These are phyloP conservation scores for Phytophthora cajani DNA, from an alignment of 352 stramenopile species.

Conservation along the genomic window DNA sequence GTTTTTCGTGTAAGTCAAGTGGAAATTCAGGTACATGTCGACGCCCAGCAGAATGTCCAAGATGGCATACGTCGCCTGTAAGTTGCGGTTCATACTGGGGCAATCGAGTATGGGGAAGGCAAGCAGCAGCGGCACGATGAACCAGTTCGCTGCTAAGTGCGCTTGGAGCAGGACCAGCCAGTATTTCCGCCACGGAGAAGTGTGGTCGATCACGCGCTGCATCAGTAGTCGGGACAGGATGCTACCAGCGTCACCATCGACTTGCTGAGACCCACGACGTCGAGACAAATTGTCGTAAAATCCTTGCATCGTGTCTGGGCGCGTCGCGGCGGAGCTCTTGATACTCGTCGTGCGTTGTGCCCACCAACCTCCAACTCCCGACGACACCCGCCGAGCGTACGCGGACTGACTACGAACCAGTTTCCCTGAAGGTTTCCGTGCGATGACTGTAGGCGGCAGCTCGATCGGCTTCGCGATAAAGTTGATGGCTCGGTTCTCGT, in stretches of 20 bases:
- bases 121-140: conserved; percentile 46
- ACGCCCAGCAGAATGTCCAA: conserved; percentile 45
- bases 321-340: conserved; percentile 1
- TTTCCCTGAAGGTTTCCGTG: conserved; percentile 5
- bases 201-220: conserved; percentile 31
- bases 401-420: conserved; percentile 64
- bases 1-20: conserved; percentile 36
- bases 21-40: conserved; percentile 62
- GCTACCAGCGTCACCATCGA: background rate
- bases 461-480: conserved; percentile 17
- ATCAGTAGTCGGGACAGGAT: conserved; percentile 30
- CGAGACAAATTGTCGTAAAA: conserved; percentile 51
- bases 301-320: conserved; percentile 34
- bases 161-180: conserved; percentile 55
- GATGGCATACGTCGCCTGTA: conserved; percentile 30
- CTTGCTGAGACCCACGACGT: conserved; percentile 16
- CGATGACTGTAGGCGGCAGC: conserved; percentile 7
- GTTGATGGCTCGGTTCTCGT: conserved; percentile 26
- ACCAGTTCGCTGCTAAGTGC: conserved; percentile 51
- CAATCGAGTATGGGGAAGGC: conserved; percentile 44
- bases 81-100: conserved; percentile 7
- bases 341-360: conserved; percentile 6
- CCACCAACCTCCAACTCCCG: conserved; percentile 22
- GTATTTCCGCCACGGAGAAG: conserved; percentile 38
- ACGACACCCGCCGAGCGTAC: conserved; percentile 39